Percentiles rank a stretch among this genome's conserved stretches.
These are phyloP conservation scores for Wickerhamiella pararugosa DNA, from an alignment of 1,139 yeast genomes.

Conservation along the genomic window DNA sequence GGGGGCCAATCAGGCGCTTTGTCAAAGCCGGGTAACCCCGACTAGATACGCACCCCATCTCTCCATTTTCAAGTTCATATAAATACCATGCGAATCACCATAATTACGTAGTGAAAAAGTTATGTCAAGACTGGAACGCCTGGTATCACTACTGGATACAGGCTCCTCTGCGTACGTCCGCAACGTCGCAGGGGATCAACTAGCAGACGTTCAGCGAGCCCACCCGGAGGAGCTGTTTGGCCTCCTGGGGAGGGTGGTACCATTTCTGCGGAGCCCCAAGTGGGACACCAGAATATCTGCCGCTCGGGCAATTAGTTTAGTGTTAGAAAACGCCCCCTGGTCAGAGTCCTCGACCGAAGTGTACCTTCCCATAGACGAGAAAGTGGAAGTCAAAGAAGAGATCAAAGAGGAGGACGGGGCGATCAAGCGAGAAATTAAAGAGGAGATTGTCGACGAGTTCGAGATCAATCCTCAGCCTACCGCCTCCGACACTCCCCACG, in stretches of 20 bases:
- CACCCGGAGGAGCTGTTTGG: constrained; percentile 89
- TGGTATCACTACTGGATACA: constrained; percentile 54
- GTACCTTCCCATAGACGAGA: constrained; percentile 6
- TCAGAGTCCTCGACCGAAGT: constrained; percentile 11
- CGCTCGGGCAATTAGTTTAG: constrained; percentile 89
- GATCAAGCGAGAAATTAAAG: background rate
- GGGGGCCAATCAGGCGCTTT: background rate
- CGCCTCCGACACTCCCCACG: constrained; percentile 10
- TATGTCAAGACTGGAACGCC: constrained; percentile 26
- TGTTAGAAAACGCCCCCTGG: constrained; percentile 76
- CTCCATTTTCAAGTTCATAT: background rate
- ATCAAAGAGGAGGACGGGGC: constrained; percentile 5
- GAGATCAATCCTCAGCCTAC: background rate
- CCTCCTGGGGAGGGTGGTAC: constrained; percentile 76
- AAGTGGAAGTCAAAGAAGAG: constrained; percentile 15
- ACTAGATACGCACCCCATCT: too few species aligned
- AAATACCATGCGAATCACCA: background rate
- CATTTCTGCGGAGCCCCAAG: constrained; percentile 63
- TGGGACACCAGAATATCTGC: constrained; percentile 98
- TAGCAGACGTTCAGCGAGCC: constrained; percentile 82
- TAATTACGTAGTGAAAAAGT: background rate
- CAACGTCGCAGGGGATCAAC: constrained; percentile 93
- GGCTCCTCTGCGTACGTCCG: constrained; percentile 92
- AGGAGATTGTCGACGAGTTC: background rate
- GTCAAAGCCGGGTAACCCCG: constrained; percentile 6